These are phyloP conservation scores for Xylaria bambusicola DNA, from an alignment of 495 filamentous ascomycete species.

Conservation along the genomic window DNA sequence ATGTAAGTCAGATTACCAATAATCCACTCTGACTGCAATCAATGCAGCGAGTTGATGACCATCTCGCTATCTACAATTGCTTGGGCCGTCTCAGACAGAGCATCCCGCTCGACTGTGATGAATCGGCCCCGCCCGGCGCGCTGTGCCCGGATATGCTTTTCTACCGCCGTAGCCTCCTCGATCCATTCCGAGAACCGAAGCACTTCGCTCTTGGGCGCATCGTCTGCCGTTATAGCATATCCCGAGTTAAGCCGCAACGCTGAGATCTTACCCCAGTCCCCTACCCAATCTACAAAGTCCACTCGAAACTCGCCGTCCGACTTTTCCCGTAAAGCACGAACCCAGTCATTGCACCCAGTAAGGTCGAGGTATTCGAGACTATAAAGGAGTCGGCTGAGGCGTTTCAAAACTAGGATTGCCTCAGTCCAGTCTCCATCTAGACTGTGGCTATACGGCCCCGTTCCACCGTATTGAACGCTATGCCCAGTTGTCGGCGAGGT, in stretches of 20 bases:
- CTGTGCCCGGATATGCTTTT: constrained; percentile 39
- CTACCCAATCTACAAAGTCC: constrained; percentile 45
- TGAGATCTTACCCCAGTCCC: constrained; percentile 48
- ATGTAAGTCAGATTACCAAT: too few relatives aligned
- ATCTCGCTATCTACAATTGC: constrained; percentile 13
- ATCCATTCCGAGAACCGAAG: constrained; percentile 33
- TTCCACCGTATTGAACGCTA: constrained; percentile 59
- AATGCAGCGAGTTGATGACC: neutral
- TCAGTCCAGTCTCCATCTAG: constrained; percentile 71
- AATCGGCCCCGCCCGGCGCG: constrained; percentile 40
- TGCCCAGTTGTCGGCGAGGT: constrained; percentile 43
- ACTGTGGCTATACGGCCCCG: constrained; percentile 63
- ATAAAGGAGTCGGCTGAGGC: constrained; percentile 66
- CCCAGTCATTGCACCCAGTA: constrained; percentile 75
- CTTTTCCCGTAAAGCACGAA: constrained; percentile 53
- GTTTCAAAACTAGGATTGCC: constrained; percentile 66
- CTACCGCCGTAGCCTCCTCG: constrained; percentile 34
- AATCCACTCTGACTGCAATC: too few relatives aligned
- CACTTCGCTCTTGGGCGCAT: constrained; percentile 23
- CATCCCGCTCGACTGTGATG: constrained; percentile 42
- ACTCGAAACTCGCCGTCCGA: constrained; percentile 30
- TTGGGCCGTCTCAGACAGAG: constrained; percentile 21
- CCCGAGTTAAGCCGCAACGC: constrained; percentile 40
- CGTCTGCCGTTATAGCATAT: constrained; percentile 29
- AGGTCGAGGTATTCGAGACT: constrained; percentile 78